Evolutionary conservation across 768 basidiomycete genomes (phyloP).

Genomic region (Trametes coccinea): DNA sequence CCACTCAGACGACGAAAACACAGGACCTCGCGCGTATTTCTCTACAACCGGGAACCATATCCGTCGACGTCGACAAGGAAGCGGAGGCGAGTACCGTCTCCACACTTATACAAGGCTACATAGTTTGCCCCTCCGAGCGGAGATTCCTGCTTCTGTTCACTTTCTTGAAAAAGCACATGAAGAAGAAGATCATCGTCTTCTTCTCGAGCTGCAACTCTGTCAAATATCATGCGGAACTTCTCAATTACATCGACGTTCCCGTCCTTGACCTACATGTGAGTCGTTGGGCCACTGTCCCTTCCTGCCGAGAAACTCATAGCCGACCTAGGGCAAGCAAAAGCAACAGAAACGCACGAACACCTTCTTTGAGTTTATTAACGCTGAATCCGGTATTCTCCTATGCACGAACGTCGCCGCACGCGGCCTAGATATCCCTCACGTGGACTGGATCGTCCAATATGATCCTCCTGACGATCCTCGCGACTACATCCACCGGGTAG

Average conservation of each 20-base stretch:
- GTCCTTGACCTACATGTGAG: conserved; percentile 47
- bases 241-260: conserved; percentile 98
- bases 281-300: conserved; percentile 21
- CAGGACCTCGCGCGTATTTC: conserved; percentile 97
- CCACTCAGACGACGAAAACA: conserved; percentile 98
- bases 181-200: conserved; percentile 99
- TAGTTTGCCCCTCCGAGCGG: conserved; percentile 94
- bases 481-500: conserved; percentile 98
- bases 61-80: conserved; percentile 92
- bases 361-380: conserved; percentile 99
- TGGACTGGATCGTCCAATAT: conserved; percentile 98
- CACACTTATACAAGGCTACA: conserved; percentile 95
- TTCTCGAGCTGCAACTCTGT: conserved; percentile 72
- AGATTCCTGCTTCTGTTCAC: conserved; percentile 97
- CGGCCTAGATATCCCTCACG: conserved; percentile 95
- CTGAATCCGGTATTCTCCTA: conserved; percentile 85
- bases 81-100: conserved; percentile 88
- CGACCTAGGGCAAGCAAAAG: conserved; percentile 92
- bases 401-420: conserved; percentile 99
- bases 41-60: conserved; percentile 88
- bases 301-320: background rate
- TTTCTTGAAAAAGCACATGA: conserved; percentile 94
- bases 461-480: conserved; percentile 98
- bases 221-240: conserved; percentile 89
- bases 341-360: conserved; percentile 99